Conservation (phyloP, 1,284 basidiomycete species). For the Hymenochaete sp. region DNA sequence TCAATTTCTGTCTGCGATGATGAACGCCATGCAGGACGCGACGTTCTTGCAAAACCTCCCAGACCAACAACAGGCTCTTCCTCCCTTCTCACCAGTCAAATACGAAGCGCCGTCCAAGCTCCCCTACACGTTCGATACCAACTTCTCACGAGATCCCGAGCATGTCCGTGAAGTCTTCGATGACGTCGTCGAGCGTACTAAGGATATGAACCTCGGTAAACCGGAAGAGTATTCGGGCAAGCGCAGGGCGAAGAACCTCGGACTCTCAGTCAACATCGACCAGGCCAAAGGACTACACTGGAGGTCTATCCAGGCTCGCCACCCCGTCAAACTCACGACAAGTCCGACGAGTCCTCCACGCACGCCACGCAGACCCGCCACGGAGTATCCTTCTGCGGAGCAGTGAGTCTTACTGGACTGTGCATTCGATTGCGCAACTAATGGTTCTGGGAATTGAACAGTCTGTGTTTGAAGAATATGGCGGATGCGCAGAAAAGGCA, state of each 20-base stretch:
- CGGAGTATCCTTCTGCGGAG: constrained; percentile 15
- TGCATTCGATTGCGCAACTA: background rate
- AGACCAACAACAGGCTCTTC: constrained; percentile 7
- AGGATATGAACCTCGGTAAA: constrained; percentile 26
- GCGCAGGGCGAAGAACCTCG: constrained; percentile 32
- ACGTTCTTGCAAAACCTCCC: no score
- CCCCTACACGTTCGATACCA: constrained; percentile 18
- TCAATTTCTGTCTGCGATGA: background rate
- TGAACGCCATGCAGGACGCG: constrained; percentile 4
- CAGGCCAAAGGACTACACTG: constrained; percentile 27
- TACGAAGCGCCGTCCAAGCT: constrained; percentile 5
- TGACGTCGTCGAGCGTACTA: constrained; percentile 29
- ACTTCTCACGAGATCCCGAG: constrained; percentile 20
- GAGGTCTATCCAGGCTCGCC: constrained; percentile 15
- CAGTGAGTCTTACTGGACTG: constrained; percentile 2
- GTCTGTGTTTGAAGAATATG: constrained; percentile 14
- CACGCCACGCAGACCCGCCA: constrained; percentile 16
- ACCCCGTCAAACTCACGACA: constrained; percentile 9
- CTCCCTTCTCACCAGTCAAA: constrained; percentile 15
- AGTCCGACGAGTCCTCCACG: constrained; percentile 9
- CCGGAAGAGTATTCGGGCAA: constrained; percentile 35
- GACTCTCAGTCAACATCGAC: constrained; percentile 35
- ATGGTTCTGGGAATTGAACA: background rate
- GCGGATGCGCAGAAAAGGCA: constrained; percentile 10
- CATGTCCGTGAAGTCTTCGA: constrained; percentile 23